Percentiles rank a stretch among this genome's conserved stretches.
These are phyloP conservation scores for Phanerochaete carnosa DNA, from an alignment of 768 basidiomycete species.

Conservation along the genomic window DNA sequence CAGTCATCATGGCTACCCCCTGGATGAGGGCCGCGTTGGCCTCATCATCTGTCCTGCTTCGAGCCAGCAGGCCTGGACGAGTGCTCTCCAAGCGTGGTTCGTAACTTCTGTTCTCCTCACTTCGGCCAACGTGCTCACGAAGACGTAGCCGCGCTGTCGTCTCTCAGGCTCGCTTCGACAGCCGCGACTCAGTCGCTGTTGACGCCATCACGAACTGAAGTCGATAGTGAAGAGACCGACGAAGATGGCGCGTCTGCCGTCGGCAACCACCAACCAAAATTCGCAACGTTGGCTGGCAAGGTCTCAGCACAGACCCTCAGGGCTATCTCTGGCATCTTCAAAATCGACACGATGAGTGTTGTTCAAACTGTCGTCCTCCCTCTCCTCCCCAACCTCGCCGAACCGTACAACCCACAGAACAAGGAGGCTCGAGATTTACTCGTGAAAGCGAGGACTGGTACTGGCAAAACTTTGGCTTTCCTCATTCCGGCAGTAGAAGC, in stretches of 20 bases:
- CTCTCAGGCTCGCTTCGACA: conserved; percentile 1
- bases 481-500: conserved; percentile 84
- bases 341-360: conserved; percentile 66
- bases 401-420: conserved; percentile 42
- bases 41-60: conserved; percentile 6
- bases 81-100: conserved; percentile 1
- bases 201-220: neutral
- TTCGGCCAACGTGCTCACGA: neutral
- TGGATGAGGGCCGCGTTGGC: conserved; percentile 9
- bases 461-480: conserved; percentile 88
- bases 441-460: conserved; percentile 86
- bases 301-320: conserved; percentile 39
- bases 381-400: conserved; percentile 67
- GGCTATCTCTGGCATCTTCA: conserved; percentile 68
- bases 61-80: conserved; percentile 17
- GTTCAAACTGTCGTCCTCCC: conserved; percentile 81
- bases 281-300: conserved; percentile 35
- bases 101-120: neutral
- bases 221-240: neutral
- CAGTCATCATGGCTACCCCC: conserved; percentile 7
- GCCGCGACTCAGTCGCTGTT: neutral
- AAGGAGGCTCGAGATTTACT: conserved; percentile 59
- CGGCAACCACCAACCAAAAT: conserved; percentile 20
- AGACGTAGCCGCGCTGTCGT: neutral
- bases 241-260: neutral